Evolutionary conservation across 306 rosid species (phyloP), one percentile per base, ranked within the genome.

Genomic region (Mimosa bimucronata): DNA sequence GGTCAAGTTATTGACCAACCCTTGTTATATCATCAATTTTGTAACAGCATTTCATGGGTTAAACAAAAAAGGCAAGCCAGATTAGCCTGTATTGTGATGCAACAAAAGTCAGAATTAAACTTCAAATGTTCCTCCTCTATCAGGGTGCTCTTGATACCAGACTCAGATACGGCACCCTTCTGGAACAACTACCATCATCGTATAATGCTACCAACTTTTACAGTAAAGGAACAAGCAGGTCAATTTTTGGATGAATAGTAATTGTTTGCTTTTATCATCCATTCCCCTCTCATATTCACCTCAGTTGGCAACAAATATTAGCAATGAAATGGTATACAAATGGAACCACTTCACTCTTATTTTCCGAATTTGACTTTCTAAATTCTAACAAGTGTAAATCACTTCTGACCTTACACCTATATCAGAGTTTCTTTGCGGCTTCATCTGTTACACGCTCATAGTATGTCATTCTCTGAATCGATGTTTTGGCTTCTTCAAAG

Each of bases 401-500:
- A 28, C 37, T 66, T 38, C 77, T 73, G 73, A 74, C 37, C 73
- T 26, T 2, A 29, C 52, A 68, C 50, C 92, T 90, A 64, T 41
- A 68, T 84, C 80, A 92, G 46, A 88, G 92, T 87, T 78, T 93
- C 90, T 89, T 96, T 44, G 85, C 80, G 57, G 88, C 89, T 85
- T 89, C 97, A 77, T 96, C 96, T 58, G 74, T 93, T 41, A 87
- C 98, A 30, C 93, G 96, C 75, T 86, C 85, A 80, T 96, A 96
- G 84, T 95, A 95, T 29, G 87, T 93, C 98, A 93, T 96, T 76
- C 94, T 81, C 79, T 80, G 89, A 53, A 91, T 87, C 15, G 89
- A 84, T 76, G 78, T 69, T 73, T 84, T 69, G 4, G 98, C 98
- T n/a, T 92, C 96, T 53, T 83, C 87, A 62, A 86, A 93, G 61